phyloP scores from a whole-genome alignment of 805 yeast species.

The Wickerhamomyces queroliae region DNA sequence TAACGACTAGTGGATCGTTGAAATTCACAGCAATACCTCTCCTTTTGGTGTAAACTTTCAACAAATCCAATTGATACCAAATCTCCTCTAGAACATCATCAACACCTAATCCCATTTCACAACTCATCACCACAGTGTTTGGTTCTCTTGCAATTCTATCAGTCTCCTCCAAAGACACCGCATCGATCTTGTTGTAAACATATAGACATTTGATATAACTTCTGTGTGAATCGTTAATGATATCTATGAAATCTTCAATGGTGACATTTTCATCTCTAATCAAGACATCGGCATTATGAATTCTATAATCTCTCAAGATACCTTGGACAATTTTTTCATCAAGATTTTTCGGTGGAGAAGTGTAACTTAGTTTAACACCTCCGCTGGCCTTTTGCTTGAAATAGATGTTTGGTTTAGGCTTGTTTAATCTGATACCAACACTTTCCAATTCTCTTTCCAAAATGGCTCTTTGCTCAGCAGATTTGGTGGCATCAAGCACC shows the following conservation, averaged over 20 bases:
- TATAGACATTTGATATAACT: constrained; percentile 88
- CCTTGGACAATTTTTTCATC: constrained; percentile 76
- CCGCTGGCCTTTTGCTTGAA: constrained; percentile 82
- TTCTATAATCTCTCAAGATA: constrained; percentile 77
- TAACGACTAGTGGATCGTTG: constrained; percentile 85
- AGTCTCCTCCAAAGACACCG: constrained; percentile 90
- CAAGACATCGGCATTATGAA: constrained; percentile 91
- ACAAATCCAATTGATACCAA: constrained; percentile 80
- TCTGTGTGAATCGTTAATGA: constrained; percentile 81
- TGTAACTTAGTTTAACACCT: constrained; percentile 79
- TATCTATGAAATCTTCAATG: constrained; percentile 89
- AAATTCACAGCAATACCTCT: constrained; percentile 81
- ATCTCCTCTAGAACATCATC: constrained; percentile 87
- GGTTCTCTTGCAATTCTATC: constrained; percentile 91
- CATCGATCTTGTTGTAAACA: constrained; percentile 92
- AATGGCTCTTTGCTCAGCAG: constrained; percentile 81
- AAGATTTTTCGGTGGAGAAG: constrained; percentile 75
- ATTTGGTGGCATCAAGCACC: constrained; percentile 95
- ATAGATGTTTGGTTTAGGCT: constrained; percentile 68
- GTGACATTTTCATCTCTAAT: constrained; percentile 86
- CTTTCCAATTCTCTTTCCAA: constrained; percentile 87
- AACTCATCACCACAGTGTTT: constrained; percentile 89
- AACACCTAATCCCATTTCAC: constrained; percentile 81
- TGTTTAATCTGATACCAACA: constrained; percentile 88
- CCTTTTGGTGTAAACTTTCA: constrained; percentile 82